Evolutionary conservation across 1,284 basidiomycete species (phyloP).

Genomic region (Ganoderma leucocontextum): DNA sequence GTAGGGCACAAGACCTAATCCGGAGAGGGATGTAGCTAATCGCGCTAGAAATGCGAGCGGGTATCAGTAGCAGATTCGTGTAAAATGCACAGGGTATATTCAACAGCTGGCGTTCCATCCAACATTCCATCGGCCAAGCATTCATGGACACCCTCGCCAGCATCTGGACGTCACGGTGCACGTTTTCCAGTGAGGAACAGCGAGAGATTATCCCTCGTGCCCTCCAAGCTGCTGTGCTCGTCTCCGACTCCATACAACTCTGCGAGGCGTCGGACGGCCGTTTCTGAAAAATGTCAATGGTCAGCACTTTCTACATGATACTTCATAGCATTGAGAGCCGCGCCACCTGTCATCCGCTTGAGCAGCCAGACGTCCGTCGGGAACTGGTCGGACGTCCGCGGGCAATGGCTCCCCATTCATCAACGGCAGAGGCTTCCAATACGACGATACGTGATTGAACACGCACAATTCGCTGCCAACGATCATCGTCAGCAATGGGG

Average conservation of each 20-base stretch:
- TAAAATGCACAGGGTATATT: neutral
- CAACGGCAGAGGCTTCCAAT: conserved; percentile 18
- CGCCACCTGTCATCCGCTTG: conserved; percentile 13
- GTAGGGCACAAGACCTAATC: conserved; percentile 7
- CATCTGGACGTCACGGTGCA: neutral
- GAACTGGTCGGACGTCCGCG: conserved; percentile 7
- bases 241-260: conserved; percentile 11
- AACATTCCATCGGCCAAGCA: neutral
- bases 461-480: conserved; percentile 16
- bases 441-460: conserved; percentile 15
- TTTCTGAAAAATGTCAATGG: neutral
- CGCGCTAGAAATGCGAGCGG: neutral
- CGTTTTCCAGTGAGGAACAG: conserved; percentile 12
- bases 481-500: neutral
- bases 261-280: conserved; percentile 6
- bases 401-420: conserved; percentile 23
- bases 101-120: neutral
- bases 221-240: neutral
- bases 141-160: neutral
- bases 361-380: conserved; percentile 17
- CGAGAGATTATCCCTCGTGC: conserved; percentile 9
- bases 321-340: neutral
- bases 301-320: neutral
- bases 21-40: neutral
- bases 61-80: neutral